These are phyloP conservation scores for Paraphaeosphaeria sporulosa DNA, from an alignment of 2,329 filamentous ascomycete genomes.

Conservation along the genomic window DNA sequence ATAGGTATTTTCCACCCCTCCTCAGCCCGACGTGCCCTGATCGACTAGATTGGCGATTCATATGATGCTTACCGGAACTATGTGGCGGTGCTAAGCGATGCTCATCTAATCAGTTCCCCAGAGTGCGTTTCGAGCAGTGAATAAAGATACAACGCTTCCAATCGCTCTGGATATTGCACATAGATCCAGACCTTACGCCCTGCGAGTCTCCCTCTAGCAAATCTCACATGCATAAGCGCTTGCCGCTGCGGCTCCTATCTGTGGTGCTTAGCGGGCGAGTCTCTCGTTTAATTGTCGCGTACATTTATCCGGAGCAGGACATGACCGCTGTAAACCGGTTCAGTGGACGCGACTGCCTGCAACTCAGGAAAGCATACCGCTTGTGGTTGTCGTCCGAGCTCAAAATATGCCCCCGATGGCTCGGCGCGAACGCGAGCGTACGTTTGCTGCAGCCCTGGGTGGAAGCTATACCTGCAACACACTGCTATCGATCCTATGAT, in stretches of 20 bases:
- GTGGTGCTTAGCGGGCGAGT: background rate
- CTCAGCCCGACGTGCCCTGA: background rate
- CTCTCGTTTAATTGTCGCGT: background rate
- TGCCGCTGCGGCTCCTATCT: background rate
- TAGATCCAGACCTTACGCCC: slow-evolving; percentile 5
- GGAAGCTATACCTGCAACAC: background rate
- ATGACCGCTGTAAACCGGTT: background rate
- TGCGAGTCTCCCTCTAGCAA: background rate
- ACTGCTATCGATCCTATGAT: slow-evolving; percentile 3
- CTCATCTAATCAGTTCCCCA: background rate
- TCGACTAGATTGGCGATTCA: slow-evolving; percentile 12
- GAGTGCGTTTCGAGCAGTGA: background rate
- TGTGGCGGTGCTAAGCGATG: background rate
- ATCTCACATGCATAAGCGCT: background rate
- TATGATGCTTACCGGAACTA: slow-evolving; percentile 12
- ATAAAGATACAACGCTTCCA: background rate
- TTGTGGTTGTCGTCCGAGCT: slow-evolving; percentile 2
- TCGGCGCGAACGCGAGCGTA: background rate
- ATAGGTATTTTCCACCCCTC: background rate
- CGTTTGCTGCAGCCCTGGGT: background rate
- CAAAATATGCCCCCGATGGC: slow-evolving; percentile 2
- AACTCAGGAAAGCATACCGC: background rate
- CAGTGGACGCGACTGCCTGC: background rate
- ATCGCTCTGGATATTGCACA: background rate
- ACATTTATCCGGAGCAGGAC: slow-evolving; percentile 13